Conservation (phyloP, 176 grass and related monocot species). For the Musa beccarii region DNA sequence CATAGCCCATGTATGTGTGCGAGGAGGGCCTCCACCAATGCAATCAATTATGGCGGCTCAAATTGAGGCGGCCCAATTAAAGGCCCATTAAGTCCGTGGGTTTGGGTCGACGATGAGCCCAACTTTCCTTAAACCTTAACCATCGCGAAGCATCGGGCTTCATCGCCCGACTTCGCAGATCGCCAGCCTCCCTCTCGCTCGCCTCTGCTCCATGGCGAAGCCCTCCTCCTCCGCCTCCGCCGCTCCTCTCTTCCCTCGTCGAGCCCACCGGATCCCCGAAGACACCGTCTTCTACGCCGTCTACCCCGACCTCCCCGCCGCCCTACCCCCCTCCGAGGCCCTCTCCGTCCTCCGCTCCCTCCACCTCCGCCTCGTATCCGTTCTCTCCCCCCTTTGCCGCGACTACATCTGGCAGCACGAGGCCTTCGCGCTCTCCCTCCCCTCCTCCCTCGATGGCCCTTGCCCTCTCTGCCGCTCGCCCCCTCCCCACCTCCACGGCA, state of each 20-base stretch:
- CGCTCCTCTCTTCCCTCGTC: slow-evolving; percentile 39
- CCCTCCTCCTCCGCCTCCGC: slow-evolving; percentile 19
- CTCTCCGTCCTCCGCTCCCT: slow-evolving; percentile 45
- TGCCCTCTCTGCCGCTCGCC: slow-evolving; percentile 53
- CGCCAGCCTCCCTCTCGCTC: not conserved
- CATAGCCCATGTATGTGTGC: accelerated
- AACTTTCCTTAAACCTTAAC: too few relatives aligned
- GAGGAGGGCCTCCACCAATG: too few relatives aligned
- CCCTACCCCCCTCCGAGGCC: slow-evolving; percentile 8
- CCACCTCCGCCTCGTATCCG: slow-evolving; percentile 51
- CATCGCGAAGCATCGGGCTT: too few relatives aligned
- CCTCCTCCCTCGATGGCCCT: slow-evolving; percentile 28
- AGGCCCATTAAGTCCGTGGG: too few relatives aligned
- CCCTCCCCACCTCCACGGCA: slow-evolving; percentile 71
- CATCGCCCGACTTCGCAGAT: too few relatives aligned
- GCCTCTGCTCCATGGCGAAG: slow-evolving; percentile 13
- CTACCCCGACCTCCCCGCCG: slow-evolving; percentile 39
- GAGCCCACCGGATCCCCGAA: slow-evolving; percentile 40
- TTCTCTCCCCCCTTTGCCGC: slow-evolving; percentile 42
- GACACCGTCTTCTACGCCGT: slow-evolving; percentile 88
- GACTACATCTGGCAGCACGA: slow-evolving; percentile 67
- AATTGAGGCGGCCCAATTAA: too few relatives aligned
- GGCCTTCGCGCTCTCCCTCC: slow-evolving; percentile 52
- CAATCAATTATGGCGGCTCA: too few relatives aligned
- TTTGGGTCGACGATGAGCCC: too few relatives aligned